These are phyloP conservation scores for Dryadomyces sulphureus DNA, from an alignment of 2,329 filamentous ascomycete species.

Conservation along the genomic window DNA sequence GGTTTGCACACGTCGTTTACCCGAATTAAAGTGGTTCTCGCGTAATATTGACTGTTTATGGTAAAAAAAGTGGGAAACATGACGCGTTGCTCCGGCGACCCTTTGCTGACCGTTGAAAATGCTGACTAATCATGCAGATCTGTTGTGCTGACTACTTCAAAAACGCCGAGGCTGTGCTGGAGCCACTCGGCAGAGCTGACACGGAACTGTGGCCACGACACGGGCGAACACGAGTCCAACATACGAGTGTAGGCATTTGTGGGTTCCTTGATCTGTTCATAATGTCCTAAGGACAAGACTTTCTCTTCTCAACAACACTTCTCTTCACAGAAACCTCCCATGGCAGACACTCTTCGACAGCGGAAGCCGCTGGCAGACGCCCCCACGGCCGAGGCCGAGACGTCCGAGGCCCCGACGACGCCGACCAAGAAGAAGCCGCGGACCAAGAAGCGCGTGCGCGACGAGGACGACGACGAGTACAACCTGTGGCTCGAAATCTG, in stretches of 20 bases:
- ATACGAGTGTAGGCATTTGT: no score
- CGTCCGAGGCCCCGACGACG: neutral
- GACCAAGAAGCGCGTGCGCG: conserved; percentile 14
- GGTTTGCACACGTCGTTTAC: neutral
- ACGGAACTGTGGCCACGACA: no score
- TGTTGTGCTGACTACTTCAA: no score
- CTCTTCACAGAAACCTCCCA: no score
- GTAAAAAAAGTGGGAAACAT: conserved; percentile 8
- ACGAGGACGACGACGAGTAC: conserved; percentile 41
- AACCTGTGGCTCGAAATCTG: conserved; percentile 48
- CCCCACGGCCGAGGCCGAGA: neutral
- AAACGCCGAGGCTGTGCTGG: no score
- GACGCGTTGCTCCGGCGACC: conserved; percentile 11
- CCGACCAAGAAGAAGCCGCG: conserved; percentile 4
- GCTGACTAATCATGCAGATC: neutral
- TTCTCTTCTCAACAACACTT: neutral
- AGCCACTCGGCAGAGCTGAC: no score
- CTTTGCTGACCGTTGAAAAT: neutral
- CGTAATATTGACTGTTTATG: conserved; percentile 8
- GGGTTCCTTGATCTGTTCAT: no score
- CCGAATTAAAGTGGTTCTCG: neutral
- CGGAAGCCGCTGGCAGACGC: neutral
- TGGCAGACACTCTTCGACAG: neutral
- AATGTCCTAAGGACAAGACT: no score
- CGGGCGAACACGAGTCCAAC: no score